Base-by-base conservation (phyloP, 2,329 filamentous ascomycete genomes). In the Penicillium italicum region DNA sequence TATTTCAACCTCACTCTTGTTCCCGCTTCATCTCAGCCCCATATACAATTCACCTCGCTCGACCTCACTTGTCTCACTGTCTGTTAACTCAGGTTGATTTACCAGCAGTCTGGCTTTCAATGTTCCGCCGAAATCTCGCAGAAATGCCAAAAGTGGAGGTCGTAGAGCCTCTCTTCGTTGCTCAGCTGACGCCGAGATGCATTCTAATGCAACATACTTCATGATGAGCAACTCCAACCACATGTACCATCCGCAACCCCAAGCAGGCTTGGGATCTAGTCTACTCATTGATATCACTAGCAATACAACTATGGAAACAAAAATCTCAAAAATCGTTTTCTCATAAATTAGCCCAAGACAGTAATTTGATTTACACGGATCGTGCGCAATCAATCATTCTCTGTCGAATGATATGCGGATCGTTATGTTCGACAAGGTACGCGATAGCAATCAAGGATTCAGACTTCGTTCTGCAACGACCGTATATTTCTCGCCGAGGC, bases 401-500 rank as follows among this genome's bases (percentile, higher is more conserved):
- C n/a, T 22, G 12, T 18, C 7, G 14, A 26, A 12, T 16, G n/a
- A 3, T 34, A 12, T 2, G 5, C 1, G 20, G 3, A 12, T 5
- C 18, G n/a, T 40, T 38, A 8, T n/a, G 7, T 14, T 40, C 10
- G 28, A n/a, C 12, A 24, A 22, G 5, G 42, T 26, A 31, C 11
- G 33, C 2, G n/a, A n/a, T n/a, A n/a, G n/a, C n/a, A n/a, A n/a
- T n/a, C n/a, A n/a, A n/a, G n/a, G n/a, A 48, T 57, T 48, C 45
- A 76, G 55, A 10, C 50, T 65, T 44, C 67, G 68, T 62, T 76
- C 67, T 8, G 66, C 77, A 52, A 85, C 75, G 56, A 80, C 76
- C 24, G 71, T 75, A 65, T 86, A 85, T 63, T 76, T 72, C 69
- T 84, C 78, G 18, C 76, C 77, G 34, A 83, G 63, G 1, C 79